Evolutionary conservation across 148 eudicot species (phyloP), one percentile per base, ranked within the genome.

Genomic region (Suaeda aralocaspica): DNA sequence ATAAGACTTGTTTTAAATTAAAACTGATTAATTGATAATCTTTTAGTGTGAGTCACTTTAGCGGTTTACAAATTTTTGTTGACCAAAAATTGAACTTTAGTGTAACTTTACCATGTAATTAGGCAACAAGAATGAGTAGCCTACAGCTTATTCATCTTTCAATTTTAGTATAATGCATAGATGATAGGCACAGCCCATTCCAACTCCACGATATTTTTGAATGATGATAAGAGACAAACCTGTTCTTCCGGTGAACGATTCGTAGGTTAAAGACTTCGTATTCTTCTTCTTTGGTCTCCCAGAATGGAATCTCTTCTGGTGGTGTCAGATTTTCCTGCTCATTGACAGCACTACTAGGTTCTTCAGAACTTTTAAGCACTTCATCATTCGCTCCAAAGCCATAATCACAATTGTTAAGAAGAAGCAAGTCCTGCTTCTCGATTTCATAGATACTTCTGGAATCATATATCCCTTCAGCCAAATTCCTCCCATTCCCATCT

Each of bases 221-320:
- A 46, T 36, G 52, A 49, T 9, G 34, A 64, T 36, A 36, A 3
- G 9, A 6, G 71, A 69, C 82, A 69, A 49, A 94, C 99, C 93
- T 88, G 86, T 94, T 94, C 74, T 91, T 91, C 72, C 99, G 77
- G 83, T 94, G 99, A 74, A 94, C 79, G 76, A 94, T 86, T 82
- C 96, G 87, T 52, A 94, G 78, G 64, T 87, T 50, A 46, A 94
- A 94, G 52, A 89, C 87, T 82, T 94, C 97, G 75, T 84, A 86
- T 29, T 89, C 96, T 56, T 89, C 91, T 59, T 84, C 96, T 33
- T 74, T 76, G 44, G 75, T 33, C 60, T 82, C 87, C 76, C 72
- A 69, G 16, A 74, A 72, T 6, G 82, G 77, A 71, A 81, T 72
- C 66, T 88, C 91, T 60, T 84, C 89, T 0, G 76, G 74, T 25